Percentiles rank a stretch among this genome's conserved stretches.
Evolutionary conservation across 305 asterid genomes (phyloP).

Genomic region (Fraxinus latifolia): DNA sequence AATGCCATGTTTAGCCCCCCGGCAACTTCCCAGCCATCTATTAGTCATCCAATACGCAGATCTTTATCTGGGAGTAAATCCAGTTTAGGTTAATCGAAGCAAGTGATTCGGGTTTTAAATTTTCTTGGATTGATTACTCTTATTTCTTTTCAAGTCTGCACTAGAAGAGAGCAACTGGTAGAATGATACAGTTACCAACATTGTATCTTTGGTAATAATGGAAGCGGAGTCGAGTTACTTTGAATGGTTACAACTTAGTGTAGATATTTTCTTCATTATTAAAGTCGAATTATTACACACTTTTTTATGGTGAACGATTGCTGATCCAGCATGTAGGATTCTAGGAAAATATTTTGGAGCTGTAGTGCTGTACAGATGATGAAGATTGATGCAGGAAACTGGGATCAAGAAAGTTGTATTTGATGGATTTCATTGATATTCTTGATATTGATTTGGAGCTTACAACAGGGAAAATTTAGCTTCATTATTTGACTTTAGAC

Average conservation of each 20-base stretch:
- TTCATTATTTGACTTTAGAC: neutral
- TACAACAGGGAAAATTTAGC: neutral
- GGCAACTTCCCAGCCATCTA: constrained; percentile 52
- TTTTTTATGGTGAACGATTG: constrained; percentile 27
- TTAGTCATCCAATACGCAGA: constrained; percentile 58
- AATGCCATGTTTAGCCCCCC: constrained; percentile 45
- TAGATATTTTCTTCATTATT: constrained; percentile 3
- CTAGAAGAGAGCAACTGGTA: constrained; percentile 23
- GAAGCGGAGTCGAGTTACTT: constrained; percentile 22
- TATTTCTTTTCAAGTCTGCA: neutral
- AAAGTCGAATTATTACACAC: constrained; percentile 16
- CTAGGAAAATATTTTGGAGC: constrained; percentile 37
- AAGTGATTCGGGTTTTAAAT: constrained; percentile 14
- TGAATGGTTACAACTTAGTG: constrained; percentile 14
- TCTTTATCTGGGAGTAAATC: constrained; percentile 68
- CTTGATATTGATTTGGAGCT: neutral
- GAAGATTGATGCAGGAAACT: constrained; percentile 24
- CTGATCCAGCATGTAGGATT: constrained; percentile 27
- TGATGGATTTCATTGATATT: constrained; percentile 19
- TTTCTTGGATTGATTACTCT: constrained; percentile 17
- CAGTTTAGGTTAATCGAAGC: constrained; percentile 44
- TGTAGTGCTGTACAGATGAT: constrained; percentile 24
- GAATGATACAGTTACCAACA: constrained; percentile 7
- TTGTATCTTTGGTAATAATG: constrained; percentile 20
- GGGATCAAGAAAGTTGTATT: constrained; percentile 29